Evolutionary conservation across 2,329 filamentous ascomycete genomes (phyloP).

Genomic region (Fusarium sp.): DNA sequence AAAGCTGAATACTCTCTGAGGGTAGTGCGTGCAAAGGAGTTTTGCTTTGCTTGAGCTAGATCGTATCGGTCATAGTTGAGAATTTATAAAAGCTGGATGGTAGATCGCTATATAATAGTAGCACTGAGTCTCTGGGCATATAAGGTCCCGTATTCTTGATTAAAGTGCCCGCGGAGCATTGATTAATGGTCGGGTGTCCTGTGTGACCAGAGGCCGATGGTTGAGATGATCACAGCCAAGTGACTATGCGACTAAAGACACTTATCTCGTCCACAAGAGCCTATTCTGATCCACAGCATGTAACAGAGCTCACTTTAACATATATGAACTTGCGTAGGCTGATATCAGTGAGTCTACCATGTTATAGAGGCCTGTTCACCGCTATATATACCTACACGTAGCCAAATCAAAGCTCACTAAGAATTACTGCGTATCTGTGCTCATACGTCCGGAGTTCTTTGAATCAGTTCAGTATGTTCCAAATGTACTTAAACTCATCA

Average conservation of each 20-base stretch:
- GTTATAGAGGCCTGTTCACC: background rate
- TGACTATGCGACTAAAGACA: background rate
- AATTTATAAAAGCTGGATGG: background rate
- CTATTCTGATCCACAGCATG: background rate
- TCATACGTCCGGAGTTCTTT: background rate
- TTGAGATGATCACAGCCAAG: background rate
- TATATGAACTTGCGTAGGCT: background rate
- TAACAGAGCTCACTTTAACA: background rate
- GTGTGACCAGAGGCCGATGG: background rate
- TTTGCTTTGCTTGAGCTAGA: background rate
- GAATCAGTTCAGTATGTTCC: constrained; percentile 22
- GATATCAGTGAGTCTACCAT: background rate
- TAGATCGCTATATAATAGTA: background rate
- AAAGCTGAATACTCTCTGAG: background rate
- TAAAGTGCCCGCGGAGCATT: background rate
- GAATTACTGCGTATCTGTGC: background rate
- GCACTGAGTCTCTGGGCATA: background rate
- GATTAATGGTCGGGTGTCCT: background rate
- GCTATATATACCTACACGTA: background rate
- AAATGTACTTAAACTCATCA: background rate
- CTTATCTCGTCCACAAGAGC: background rate
- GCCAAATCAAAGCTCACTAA: background rate
- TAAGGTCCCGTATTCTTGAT: background rate
- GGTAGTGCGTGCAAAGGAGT: background rate
- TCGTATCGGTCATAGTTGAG: background rate